These are phyloP conservation scores for Citrullus mucosospermus DNA, from an alignment of 306 rosid species.

Conservation along the genomic window DNA sequence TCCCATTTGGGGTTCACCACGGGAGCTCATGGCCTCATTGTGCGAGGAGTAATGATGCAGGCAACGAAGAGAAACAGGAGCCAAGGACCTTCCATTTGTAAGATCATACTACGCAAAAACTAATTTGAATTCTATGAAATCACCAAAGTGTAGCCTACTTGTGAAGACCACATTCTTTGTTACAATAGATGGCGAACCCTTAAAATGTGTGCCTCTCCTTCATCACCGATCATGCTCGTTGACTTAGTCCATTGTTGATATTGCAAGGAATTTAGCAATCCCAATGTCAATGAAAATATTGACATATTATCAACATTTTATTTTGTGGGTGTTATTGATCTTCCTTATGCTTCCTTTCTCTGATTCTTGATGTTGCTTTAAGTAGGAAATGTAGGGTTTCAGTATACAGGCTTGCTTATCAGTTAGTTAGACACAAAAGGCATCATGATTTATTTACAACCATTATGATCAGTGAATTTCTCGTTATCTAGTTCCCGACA, in stretches of 20 bases:
- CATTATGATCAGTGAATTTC: slow-evolving; percentile 33
- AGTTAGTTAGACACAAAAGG: slow-evolving; percentile 15
- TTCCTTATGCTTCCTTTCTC: neutral
- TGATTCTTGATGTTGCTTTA: neutral
- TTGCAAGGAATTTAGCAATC: neutral
- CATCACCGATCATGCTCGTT: neutral
- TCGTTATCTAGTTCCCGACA: slow-evolving; percentile 25
- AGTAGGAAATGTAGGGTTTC: neutral
- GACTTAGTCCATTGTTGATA: neutral
- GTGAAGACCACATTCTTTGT: slow-evolving; percentile 1
- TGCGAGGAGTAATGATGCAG: neutral
- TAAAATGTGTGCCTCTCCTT: neutral
- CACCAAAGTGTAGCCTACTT: neutral
- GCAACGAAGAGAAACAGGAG: neutral
- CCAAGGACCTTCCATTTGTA: neutral
- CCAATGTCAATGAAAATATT: neutral
- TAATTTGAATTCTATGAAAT: neutral
- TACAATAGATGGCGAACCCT: neutral
- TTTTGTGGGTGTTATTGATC: neutral
- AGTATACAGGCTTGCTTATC: neutral
- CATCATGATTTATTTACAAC: slow-evolving; percentile 24
- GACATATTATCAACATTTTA: neutral
- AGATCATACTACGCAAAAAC: neutral
- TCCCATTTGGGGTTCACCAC: slow-evolving; percentile 12
- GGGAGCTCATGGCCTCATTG: slow-evolving; percentile 9